A percentile compares a stretch with the other conserved stretches of the same genome.
These are phyloP conservation scores for Odontarrhena argentea DNA, from an alignment of 345 rosid species.

Conservation along the genomic window DNA sequence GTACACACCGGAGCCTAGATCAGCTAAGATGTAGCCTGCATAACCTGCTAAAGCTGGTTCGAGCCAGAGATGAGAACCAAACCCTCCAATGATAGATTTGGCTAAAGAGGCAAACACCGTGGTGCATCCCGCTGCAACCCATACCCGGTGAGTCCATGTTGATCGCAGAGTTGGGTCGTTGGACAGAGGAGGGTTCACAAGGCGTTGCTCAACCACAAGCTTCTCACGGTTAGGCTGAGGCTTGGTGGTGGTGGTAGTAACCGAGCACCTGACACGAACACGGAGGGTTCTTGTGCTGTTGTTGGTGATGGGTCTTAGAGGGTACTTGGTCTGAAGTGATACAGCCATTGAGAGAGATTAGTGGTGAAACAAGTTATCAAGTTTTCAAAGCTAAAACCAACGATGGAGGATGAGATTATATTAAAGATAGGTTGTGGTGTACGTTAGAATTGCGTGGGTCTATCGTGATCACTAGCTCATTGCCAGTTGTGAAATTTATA, in stretches of 20 bases:
- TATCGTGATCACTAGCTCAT: conserved; percentile 37
- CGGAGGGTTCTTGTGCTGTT: conserved; percentile 30
- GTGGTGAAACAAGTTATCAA: not conserved
- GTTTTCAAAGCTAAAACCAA: not conserved
- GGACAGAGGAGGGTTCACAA: conserved; percentile 37
- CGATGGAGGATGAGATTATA: not conserved
- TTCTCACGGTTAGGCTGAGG: conserved; percentile 38
- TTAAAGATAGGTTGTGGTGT: conserved; percentile 39
- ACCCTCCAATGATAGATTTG: conserved; percentile 51
- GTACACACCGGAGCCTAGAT: conserved; percentile 85
- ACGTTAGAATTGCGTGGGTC: conserved; percentile 54
- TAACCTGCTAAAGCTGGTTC: conserved; percentile 69
- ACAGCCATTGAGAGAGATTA: conserved; percentile 53
- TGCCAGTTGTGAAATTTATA: not conserved
- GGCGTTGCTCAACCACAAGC: conserved; percentile 35
- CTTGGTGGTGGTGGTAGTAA: conserved; percentile 48
- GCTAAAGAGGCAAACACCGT: conserved; percentile 58
- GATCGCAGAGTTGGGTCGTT: conserved; percentile 66
- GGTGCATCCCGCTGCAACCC: conserved; percentile 78
- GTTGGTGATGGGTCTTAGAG: conserved; percentile 34
- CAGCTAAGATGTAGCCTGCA: conserved; percentile 72
- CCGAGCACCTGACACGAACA: conserved; percentile 38
- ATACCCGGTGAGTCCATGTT: conserved; percentile 71
- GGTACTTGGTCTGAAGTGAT: conserved; percentile 52
- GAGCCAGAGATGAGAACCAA: conserved; percentile 54